Percentiles rank a stretch among this genome's conserved stretches.
Conservation (phyloP, 371 early-diverging fungal species). For the Lichtheimia ramosa region DNA sequence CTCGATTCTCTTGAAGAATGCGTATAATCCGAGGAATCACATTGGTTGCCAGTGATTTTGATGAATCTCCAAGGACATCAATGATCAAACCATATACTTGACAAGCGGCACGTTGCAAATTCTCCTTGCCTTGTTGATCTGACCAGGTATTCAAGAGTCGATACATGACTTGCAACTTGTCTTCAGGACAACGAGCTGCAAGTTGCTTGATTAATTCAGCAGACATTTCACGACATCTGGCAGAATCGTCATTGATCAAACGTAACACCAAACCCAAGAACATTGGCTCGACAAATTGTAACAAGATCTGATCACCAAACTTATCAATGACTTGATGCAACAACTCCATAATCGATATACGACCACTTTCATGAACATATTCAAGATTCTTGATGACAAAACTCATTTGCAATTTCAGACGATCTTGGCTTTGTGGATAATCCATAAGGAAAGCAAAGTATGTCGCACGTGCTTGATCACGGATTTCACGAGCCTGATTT, state of each 20-base stretch:
- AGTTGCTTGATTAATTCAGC: conserved; percentile 72
- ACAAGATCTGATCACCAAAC: conserved; percentile 73
- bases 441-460: conserved; percentile 90
- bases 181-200: conserved; percentile 57
- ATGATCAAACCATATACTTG: conserved; percentile 86
- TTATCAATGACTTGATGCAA: conserved; percentile 75
- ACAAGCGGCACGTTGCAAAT: conserved; percentile 71
- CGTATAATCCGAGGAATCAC: conserved; percentile 50
- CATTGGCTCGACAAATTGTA: conserved; percentile 77
- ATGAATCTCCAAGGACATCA: conserved; percentile 67
- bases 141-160: conserved; percentile 77
- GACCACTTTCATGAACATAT: conserved; percentile 90
- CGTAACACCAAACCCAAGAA: conserved; percentile 83
- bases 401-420: conserved; percentile 79
- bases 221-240: conserved; percentile 88
- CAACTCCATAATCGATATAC: conserved; percentile 85
- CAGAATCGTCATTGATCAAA: conserved; percentile 88
- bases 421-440: conserved; percentile 86
- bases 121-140: conserved; percentile 50
- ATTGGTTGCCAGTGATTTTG: conserved; percentile 53
- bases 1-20: conserved; percentile 36
- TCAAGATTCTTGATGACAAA: conserved; percentile 87
- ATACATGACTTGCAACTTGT: conserved; percentile 56
- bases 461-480: conserved; percentile 80
- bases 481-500: conserved; percentile 74